Evolutionary conservation across 192 early-diverging fungal genomes (phyloP).

Genomic region (Coemansia sp.): DNA sequence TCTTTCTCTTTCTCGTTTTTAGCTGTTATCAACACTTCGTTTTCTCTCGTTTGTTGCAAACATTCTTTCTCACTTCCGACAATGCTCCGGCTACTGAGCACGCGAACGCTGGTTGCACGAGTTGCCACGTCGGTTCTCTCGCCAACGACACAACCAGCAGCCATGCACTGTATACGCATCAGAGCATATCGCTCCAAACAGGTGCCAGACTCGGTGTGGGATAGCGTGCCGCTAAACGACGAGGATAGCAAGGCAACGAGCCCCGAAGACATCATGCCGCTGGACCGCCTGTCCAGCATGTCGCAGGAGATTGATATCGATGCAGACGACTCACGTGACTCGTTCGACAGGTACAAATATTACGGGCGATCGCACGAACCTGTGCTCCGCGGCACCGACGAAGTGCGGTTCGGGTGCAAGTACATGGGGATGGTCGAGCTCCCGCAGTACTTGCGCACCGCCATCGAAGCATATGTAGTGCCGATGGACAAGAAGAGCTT

Average conservation of each 20-base stretch:
- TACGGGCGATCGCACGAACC: constrained; percentile 2
- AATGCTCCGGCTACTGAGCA: background rate
- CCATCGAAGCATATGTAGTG: constrained; percentile 10
- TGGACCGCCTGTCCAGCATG: constrained; percentile 3
- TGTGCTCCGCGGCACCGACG: constrained; percentile 44
- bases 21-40: too few species aligned
- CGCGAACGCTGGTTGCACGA: background rate
- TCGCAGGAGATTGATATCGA: constrained; percentile 7
- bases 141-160: background rate
- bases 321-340: constrained; percentile 4
- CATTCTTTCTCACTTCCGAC: background rate
- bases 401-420: constrained; percentile 51
- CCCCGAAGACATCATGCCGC: background rate
- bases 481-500: constrained; percentile 16
- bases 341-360: constrained; percentile 22
- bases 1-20: too few species aligned
- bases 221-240: constrained; percentile 1
- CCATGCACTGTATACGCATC: background rate
- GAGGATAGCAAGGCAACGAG: background rate
- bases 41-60: too few species aligned
- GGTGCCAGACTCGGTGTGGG: constrained; percentile 26
- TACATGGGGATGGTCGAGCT: constrained; percentile 44
- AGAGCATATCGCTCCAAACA: constrained; percentile 10
- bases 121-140: background rate
- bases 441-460: constrained; percentile 16